These are phyloP conservation scores for Mantamonas sphyraenae DNA, from an alignment of 78 protist species.

Conservation along the genomic window DNA sequence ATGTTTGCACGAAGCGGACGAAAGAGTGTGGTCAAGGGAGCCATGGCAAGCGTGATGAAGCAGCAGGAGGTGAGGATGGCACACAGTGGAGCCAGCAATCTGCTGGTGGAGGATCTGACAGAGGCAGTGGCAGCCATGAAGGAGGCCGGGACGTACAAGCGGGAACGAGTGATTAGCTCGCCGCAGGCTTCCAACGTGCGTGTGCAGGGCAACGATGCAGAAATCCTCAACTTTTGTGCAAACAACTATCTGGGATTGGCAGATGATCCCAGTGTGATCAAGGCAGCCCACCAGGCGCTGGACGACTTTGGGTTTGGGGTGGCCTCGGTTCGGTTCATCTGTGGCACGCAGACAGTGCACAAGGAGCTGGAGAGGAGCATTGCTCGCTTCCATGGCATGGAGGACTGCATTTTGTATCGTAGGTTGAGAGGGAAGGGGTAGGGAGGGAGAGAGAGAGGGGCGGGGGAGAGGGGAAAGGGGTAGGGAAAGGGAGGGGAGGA, in stretches of 20 bases:
- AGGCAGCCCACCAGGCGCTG: slow-evolving; percentile 31
- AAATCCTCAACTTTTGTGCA: slow-evolving; percentile 63
- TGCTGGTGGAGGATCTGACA: too few species aligned
- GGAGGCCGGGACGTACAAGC: slow-evolving; percentile 56
- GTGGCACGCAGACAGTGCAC: slow-evolving; percentile 60
- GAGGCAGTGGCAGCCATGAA: slow-evolving; percentile 38
- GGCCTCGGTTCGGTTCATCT: slow-evolving; percentile 64
- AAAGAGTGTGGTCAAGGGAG: too few species aligned
- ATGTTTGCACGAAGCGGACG: too few species aligned
- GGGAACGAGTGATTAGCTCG: slow-evolving; percentile 56
- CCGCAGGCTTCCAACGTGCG: slow-evolving; percentile 32
- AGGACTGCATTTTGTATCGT: slow-evolving; percentile 53
- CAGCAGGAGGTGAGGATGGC: too few species aligned
- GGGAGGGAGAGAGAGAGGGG: slow-evolving; percentile 38
- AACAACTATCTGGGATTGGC: slow-evolving; percentile 65
- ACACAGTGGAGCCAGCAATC: too few species aligned
- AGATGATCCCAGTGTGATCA: slow-evolving; percentile 17
- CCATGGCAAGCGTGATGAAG: too few species aligned
- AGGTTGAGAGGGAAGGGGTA: background rate
- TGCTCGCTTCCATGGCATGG: slow-evolving; percentile 44
- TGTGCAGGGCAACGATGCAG: background rate
- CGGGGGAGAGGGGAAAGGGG: slow-evolving; percentile 35
- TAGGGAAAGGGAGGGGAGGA: background rate
- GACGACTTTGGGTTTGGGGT: slow-evolving; percentile 47
- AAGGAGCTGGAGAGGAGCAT: slow-evolving; percentile 42